A percentile compares a stretch with the other conserved stretches of the same genome.
These are phyloP conservation scores for Camellia granthamiana DNA, from an alignment of 148 eudicot genomes.

Conservation along the genomic window DNA sequence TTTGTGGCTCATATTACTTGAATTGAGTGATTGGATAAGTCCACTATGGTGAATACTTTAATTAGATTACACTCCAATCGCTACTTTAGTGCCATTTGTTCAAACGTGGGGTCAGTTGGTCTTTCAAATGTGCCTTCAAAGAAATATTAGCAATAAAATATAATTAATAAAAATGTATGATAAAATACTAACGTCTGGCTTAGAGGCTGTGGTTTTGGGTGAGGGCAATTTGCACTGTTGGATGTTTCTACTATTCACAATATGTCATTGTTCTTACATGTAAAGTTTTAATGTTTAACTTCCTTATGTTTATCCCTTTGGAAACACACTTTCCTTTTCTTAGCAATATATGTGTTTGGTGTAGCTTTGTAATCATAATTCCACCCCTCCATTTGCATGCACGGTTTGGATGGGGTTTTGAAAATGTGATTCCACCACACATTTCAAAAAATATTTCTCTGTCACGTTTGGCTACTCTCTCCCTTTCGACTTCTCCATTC, in stretches of 20 bases:
- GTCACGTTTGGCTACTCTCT: no score
- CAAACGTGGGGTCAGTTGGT: not conserved
- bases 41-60: not conserved
- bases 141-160: not conserved
- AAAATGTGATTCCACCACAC: no score
- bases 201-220: not conserved
- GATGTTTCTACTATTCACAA: not conserved
- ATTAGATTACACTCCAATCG: not conserved
- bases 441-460: no score
- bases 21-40: not conserved
- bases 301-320: not conserved
- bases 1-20: constrained; percentile 10
- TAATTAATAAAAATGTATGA: not conserved
- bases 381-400: no score
- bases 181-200: not conserved
- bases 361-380: no score
- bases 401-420: no score
- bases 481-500: no score
- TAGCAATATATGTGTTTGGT: not conserved
- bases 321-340: not conserved
- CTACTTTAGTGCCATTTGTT: not conserved
- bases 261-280: not conserved
- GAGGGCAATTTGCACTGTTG: not conserved
- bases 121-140: not conserved
- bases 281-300: not conserved